Conservation (phyloP, 1,139 yeast species). For the Debaryomyces sp. region DNA sequence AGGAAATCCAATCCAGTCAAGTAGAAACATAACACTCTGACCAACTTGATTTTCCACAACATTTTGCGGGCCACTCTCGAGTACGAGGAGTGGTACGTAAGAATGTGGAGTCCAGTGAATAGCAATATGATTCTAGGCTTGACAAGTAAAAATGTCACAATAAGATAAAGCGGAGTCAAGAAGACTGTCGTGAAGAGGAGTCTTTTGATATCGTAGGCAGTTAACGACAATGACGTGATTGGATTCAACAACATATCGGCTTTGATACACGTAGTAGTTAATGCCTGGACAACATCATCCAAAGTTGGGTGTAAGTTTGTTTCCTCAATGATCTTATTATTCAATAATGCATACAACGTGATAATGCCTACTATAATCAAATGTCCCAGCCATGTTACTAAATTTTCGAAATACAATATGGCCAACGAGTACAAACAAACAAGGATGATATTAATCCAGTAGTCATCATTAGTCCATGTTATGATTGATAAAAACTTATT, state of each 20-base stretch:
- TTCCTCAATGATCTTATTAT: slow-evolving; percentile 51
- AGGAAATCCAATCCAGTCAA: slow-evolving; percentile 87
- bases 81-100: slow-evolving; percentile 87
- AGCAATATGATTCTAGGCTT: slow-evolving; percentile 73
- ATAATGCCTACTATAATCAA: slow-evolving; percentile 67
- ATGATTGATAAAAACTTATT: slow-evolving; percentile 70
- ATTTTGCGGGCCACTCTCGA: slow-evolving; percentile 78
- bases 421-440: slow-evolving; percentile 58
- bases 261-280: slow-evolving; percentile 74
- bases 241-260: slow-evolving; percentile 80
- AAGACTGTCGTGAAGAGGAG: slow-evolving; percentile 81
- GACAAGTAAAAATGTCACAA: slow-evolving; percentile 65
- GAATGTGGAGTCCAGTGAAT: slow-evolving; percentile 58
- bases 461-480: slow-evolving; percentile 92
- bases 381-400: slow-evolving; percentile 82
- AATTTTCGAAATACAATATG: slow-evolving; percentile 72
- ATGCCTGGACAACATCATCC: slow-evolving; percentile 84
- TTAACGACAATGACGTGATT: slow-evolving; percentile 66
- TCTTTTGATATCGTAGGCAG: slow-evolving; percentile 78
- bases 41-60: slow-evolving; percentile 78
- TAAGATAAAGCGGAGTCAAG: slow-evolving; percentile 79
- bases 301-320: slow-evolving; percentile 74
- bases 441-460: slow-evolving; percentile 71
- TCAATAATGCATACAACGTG: slow-evolving; percentile 65
- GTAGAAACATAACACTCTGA: slow-evolving; percentile 73